These are phyloP conservation scores for Mycotypha africana DNA, from an alignment of 371 early-diverging fungal genomes.

Conservation along the genomic window DNA sequence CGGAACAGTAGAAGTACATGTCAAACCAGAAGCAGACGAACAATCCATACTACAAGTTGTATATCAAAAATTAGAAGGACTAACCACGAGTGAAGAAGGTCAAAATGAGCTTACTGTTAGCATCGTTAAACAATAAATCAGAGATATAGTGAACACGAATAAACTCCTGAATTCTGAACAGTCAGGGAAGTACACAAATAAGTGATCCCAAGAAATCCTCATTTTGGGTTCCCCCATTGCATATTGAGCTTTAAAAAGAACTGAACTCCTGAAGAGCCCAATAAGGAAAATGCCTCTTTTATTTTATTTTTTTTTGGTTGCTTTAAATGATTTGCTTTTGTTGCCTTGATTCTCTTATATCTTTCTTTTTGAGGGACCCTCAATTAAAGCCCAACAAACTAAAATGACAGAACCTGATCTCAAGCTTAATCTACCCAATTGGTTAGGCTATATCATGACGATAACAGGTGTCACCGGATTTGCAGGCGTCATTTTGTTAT, in stretches of 20 bases:
- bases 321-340: too few species aligned
- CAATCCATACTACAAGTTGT: conserved; percentile 41
- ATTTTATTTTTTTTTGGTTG: too few species aligned
- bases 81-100: conserved; percentile 27
- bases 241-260: too few species aligned
- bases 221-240: too few species aligned
- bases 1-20: conserved; percentile 48
- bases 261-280: too few species aligned
- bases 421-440: conserved; percentile 27
- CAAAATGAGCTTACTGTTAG: conserved; percentile 51
- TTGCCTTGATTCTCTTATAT: neutral
- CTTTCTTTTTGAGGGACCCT: neutral
- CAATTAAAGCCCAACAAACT: too few species aligned
- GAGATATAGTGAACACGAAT: too few species aligned
- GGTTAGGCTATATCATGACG: conserved; percentile 38
- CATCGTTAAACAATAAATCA: conserved; percentile 9
- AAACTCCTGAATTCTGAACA: too few species aligned
- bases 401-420: too few species aligned
- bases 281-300: too few species aligned
- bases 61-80: conserved; percentile 47
- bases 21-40: conserved; percentile 52
- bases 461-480: conserved; percentile 39
- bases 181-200: too few species aligned
- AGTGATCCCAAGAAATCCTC: too few species aligned
- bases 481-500: conserved; percentile 53